Percentiles rank a stretch among this genome's conserved stretches.
These are phyloP conservation scores for Agarophyton chilense DNA, from an alignment of 23 red algal genomes.

Conservation along the genomic window DNA sequence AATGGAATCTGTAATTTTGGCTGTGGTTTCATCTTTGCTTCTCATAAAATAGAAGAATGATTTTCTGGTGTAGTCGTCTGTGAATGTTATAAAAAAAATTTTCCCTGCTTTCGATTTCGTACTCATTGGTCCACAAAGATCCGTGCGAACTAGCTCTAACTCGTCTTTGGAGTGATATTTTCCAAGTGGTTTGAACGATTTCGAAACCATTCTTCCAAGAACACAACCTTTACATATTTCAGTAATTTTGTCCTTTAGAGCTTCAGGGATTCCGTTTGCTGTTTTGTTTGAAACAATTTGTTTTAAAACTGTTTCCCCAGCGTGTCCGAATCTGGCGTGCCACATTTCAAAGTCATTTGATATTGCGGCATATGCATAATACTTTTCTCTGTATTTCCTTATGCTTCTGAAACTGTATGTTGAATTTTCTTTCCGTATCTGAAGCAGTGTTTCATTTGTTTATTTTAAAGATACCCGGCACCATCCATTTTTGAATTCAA, in stretches of 20 bases:
- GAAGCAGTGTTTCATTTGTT: background rate
- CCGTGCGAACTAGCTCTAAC: slow-evolving; percentile 44
- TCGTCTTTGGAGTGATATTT: background rate
- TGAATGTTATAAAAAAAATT: slow-evolving; percentile 34
- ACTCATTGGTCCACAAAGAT: slow-evolving; percentile 25
- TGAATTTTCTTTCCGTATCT: background rate
- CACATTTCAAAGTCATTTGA: background rate
- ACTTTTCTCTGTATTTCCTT: background rate
- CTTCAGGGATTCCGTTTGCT: background rate
- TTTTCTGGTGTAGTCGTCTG: slow-evolving; percentile 17
- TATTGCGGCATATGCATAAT: background rate
- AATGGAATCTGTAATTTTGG: background rate
- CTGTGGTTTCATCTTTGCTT: background rate
- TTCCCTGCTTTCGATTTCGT: background rate
- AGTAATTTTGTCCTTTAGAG: background rate
- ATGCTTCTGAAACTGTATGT: background rate
- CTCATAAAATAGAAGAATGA: slow-evolving; percentile 7
- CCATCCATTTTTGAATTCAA: background rate
- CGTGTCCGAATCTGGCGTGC: background rate
- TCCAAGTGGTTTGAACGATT: background rate
- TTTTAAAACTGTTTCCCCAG: background rate
- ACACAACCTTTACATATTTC: background rate
- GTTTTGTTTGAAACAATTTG: background rate
- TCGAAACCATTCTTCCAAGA: background rate
- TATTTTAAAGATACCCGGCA: background rate